Conservation (phyloP, 2,329 filamentous ascomycete genomes). For the Dissoconium aciculare region DNA sequence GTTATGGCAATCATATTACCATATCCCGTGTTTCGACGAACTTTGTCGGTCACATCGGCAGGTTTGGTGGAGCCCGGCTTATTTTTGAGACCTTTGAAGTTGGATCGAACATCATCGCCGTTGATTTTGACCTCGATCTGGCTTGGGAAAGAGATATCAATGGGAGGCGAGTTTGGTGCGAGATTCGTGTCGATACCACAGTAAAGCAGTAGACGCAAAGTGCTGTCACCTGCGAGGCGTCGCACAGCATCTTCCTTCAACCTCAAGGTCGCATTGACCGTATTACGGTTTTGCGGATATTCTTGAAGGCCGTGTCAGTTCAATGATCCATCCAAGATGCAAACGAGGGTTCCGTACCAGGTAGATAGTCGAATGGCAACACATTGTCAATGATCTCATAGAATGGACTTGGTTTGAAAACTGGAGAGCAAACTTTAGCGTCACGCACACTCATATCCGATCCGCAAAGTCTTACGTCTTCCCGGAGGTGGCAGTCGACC, state of each 20-base stretch:
- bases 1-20: slow-evolving; percentile 69
- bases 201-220: slow-evolving; percentile 64
- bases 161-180: slow-evolving; percentile 38
- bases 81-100: slow-evolving; percentile 86
- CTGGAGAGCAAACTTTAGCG: slow-evolving; percentile 4
- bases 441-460: too few relatives aligned
- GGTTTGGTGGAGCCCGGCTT: slow-evolving; percentile 89
- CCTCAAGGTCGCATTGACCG: slow-evolving; percentile 42
- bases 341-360: slow-evolving; percentile 42
- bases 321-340: not conserved
- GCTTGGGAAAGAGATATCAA: slow-evolving; percentile 75
- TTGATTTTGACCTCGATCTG: slow-evolving; percentile 91
- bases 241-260: slow-evolving; percentile 40
- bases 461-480: too few relatives aligned
- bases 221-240: slow-evolving; percentile 45
- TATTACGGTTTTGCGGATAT: slow-evolving; percentile 43
- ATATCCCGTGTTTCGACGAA: slow-evolving; percentile 57
- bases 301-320: not conserved
- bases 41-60: slow-evolving; percentile 68
- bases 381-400: slow-evolving; percentile 56
- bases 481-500: too few relatives aligned
- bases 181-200: slow-evolving; percentile 44
- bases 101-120: slow-evolving; percentile 74
- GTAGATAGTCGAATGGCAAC: slow-evolving; percentile 51
- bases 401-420: slow-evolving; percentile 71